Evolutionary conservation across 1,284 basidiomycete species (phyloP).

Genomic region (Vanrija sp.): DNA sequence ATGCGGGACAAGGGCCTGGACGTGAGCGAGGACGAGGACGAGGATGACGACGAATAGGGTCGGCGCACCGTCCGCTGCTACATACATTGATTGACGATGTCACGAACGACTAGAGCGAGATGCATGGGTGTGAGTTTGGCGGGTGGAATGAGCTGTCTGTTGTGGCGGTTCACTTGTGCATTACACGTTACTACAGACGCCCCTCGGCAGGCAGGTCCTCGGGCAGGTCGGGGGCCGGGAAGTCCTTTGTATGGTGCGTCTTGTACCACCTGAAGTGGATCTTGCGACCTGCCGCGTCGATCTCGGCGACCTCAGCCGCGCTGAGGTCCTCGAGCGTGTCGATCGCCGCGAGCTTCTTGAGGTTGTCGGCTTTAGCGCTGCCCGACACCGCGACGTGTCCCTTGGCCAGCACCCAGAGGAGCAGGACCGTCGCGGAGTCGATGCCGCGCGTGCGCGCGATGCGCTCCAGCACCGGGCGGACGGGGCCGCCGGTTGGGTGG

Average conservation of each 20-base stretch:
- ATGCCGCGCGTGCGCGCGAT: slow-evolving; percentile 51
- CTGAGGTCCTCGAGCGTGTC: slow-evolving; percentile 60
- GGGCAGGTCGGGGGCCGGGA: slow-evolving; percentile 40
- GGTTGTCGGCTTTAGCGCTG: slow-evolving; percentile 59
- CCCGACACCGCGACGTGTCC: slow-evolving; percentile 64
- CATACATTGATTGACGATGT: no score
- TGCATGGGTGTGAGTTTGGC: no score
- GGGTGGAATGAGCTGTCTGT: no score
- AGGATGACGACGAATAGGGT: slow-evolving; percentile 60
- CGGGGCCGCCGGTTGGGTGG: slow-evolving; percentile 54
- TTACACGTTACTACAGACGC: no score
- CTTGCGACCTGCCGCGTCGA: slow-evolving; percentile 61
- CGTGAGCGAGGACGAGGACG: slow-evolving; percentile 86
- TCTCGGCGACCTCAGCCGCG: slow-evolving; percentile 59
- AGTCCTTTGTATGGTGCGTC: slow-evolving; percentile 43
- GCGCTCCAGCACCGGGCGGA: slow-evolving; percentile 55
- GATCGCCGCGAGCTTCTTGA: slow-evolving; percentile 61
- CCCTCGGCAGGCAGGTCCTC: slow-evolving; percentile 8
- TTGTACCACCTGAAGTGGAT: slow-evolving; percentile 54
- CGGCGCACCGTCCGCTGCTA: slow-evolving; percentile 4
- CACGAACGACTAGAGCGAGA: no score
- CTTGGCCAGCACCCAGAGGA: slow-evolving; percentile 61
- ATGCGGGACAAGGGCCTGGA: slow-evolving; percentile 72
- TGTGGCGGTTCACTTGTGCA: no score
- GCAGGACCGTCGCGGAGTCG: slow-evolving; percentile 57